phyloP scores from a whole-genome alignment of 2,329 filamentous ascomycete species.

The Gnomoniopsis smithogilvyi region DNA sequence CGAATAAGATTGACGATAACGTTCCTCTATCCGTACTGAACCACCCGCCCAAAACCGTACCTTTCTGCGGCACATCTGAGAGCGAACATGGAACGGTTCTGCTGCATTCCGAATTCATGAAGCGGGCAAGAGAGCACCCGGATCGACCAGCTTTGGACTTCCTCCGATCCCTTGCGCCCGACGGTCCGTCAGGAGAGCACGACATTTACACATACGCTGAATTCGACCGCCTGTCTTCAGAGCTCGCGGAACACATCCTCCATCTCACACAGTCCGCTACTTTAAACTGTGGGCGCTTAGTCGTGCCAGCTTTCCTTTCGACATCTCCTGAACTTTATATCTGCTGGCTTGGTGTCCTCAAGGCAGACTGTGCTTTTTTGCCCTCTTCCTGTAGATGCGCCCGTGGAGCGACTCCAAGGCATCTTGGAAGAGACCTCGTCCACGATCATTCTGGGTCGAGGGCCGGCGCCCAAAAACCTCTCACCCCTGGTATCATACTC shows the following conservation, averaged over 20 bases:
- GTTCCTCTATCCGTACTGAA: too few species aligned
- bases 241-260: slow-evolving; percentile 6
- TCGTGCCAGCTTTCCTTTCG: slow-evolving; percentile 14
- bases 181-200: not conserved
- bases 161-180: slow-evolving; percentile 3
- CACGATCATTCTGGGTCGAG: too few species aligned
- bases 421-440: too few species aligned
- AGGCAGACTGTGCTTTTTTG: slow-evolving; percentile 34
- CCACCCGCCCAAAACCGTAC: too few species aligned
- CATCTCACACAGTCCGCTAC: not conserved
- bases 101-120: slow-evolving; percentile 6
- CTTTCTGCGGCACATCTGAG: too few species aligned
- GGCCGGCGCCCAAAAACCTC: too few species aligned
- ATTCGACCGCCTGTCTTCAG: slow-evolving; percentile 4
- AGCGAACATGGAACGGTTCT: slow-evolving; percentile 12
- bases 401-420: slow-evolving; percentile 22
- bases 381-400: slow-evolving; percentile 34
- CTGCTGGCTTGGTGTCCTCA: slow-evolving; percentile 32
- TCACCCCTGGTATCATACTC: too few species aligned
- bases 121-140: slow-evolving; percentile 5
- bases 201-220: slow-evolving; percentile 5
- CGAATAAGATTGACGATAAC: too few species aligned
- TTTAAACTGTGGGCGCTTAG: slow-evolving; percentile 19
- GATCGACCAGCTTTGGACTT: slow-evolving; percentile 5
- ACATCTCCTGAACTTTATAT: slow-evolving; percentile 32